Percentiles rank a stretch among this genome's conserved stretches.
These are phyloP conservation scores for Fusarium multiceps DNA, from an alignment of 2,329 filamentous ascomycete species.

Conservation along the genomic window DNA sequence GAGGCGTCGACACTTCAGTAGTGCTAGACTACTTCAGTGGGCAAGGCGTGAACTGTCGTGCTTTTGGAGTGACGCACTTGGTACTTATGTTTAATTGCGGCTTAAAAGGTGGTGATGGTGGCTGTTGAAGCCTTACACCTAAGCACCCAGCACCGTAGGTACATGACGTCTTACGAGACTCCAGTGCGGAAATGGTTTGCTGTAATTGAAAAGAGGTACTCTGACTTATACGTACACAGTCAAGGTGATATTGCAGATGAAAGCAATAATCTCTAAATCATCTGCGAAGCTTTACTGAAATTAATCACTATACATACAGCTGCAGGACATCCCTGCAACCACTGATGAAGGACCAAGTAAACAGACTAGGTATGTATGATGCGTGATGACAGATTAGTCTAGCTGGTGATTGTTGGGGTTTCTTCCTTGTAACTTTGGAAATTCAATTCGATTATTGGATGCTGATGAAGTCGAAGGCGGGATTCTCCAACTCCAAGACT, in stretches of 20 bases:
- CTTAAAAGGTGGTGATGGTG: not conserved
- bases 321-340: conserved; percentile 25
- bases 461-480: not conserved
- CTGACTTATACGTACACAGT: not conserved
- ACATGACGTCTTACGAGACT: not conserved
- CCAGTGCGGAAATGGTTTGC: not conserved
- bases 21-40: conserved; percentile 5
- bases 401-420: conserved; percentile 9
- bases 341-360: conserved; percentile 1
- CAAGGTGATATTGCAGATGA: not conserved
- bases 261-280: not conserved
- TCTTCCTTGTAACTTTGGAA: conserved; percentile 12
- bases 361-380: conserved; percentile 8
- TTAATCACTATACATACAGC: conserved; percentile 17
- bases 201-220: not conserved
- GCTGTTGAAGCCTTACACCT: conserved; percentile 1
- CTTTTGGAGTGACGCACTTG: conserved; percentile 27
- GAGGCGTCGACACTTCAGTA: conserved; percentile 32
- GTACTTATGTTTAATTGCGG: conserved; percentile 4
- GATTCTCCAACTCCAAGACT: conserved; percentile 22
- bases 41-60: conserved; percentile 16
- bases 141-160: conserved; percentile 2
- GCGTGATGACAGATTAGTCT: conserved; percentile 2
- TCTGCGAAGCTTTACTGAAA: conserved; percentile 27
- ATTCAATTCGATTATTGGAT: conserved; percentile 13